Percentiles rank a stretch among this genome's conserved stretches.
Evolutionary conservation across 1,139 yeast genomes (phyloP).

Genomic region (Suhomyces terraborum): DNA sequence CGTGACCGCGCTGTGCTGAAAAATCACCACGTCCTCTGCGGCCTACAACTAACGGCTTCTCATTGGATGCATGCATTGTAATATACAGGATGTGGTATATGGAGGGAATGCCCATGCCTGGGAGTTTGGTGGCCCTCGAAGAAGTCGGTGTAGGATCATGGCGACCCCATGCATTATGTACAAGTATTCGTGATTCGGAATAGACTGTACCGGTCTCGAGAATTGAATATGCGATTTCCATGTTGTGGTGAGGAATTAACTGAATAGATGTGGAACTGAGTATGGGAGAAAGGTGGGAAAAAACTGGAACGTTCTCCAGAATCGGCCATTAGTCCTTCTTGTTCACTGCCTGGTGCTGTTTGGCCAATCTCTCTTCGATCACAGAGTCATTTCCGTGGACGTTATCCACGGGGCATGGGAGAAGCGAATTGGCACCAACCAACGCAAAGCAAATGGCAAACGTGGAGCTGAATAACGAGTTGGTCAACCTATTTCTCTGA

Average conservation of each 20-base stretch:
- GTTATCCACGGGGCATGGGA: conserved; percentile 75
- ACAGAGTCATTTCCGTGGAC: conserved; percentile 47
- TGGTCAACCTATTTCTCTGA: conserved; percentile 57
- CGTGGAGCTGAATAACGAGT: conserved; percentile 73
- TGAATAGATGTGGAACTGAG: not conserved
- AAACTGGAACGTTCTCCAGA: not conserved
- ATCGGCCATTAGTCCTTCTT: conserved; percentile 1
- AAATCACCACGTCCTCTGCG: no score
- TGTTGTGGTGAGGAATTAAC: not conserved
- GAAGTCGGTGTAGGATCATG: not conserved
- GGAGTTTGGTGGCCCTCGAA: not conserved
- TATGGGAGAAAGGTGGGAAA: not conserved
- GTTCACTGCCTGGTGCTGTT: conserved; percentile 13
- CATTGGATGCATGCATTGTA: conserved; percentile 9
- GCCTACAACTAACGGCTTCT: conserved; percentile 3
- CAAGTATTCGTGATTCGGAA: not conserved
- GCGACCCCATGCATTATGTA: not conserved
- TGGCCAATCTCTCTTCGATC: conserved; percentile 30
- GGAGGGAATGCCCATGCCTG: not conserved
- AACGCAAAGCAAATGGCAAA: conserved; percentile 69
- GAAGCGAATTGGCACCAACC: conserved; percentile 66
- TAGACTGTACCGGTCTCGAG: conserved; percentile 1
- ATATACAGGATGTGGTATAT: conserved; percentile 4
- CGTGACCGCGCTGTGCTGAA: no score
- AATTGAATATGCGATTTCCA: conserved; percentile 2